phyloP scores from a whole-genome alignment of 1,284 basidiomycete genomes.

The Moesziomyces antarcticus region DNA sequence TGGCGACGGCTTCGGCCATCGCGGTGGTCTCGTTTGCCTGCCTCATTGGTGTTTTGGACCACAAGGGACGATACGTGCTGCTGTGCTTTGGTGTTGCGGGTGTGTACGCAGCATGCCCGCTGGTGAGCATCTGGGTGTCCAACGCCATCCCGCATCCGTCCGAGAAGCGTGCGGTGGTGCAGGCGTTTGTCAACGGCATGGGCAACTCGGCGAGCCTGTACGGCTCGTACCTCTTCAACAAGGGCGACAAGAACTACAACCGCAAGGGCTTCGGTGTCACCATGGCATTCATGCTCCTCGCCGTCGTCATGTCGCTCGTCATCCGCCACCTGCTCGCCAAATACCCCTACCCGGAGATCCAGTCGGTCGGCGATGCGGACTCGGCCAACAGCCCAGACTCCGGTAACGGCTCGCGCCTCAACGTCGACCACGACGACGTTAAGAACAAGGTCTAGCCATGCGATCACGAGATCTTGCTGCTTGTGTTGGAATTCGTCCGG shows the following conservation, averaged over 20 bases:
- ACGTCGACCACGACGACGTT: slow-evolving; percentile 4
- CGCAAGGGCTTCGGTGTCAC: slow-evolving; percentile 25
- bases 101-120: slow-evolving; percentile 70
- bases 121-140: slow-evolving; percentile 68
- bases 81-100: slow-evolving; percentile 70
- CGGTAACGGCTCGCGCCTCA: background rate
- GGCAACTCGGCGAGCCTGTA: slow-evolving; percentile 33
- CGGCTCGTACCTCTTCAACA: slow-evolving; percentile 29
- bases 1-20: slow-evolving; percentile 58
- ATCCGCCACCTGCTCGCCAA: slow-evolving; percentile 12
- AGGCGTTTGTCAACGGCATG: slow-evolving; percentile 65
- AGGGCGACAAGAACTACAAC: slow-evolving; percentile 11
- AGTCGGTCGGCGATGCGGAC: slow-evolving; percentile 2
- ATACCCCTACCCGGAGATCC: slow-evolving; percentile 21
- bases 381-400: slow-evolving; percentile 2
- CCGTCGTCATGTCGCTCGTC: slow-evolving; percentile 13
- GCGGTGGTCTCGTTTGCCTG: slow-evolving; percentile 69
- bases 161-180: slow-evolving; percentile 69
- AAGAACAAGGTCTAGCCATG: slow-evolving; percentile 10
- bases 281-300: slow-evolving; percentile 24
- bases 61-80: slow-evolving; percentile 70
- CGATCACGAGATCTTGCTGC: too few relatives aligned
- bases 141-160: slow-evolving; percentile 65
- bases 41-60: slow-evolving; percentile 64
- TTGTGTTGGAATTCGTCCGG: too few relatives aligned